Evolutionary conservation across 2,329 filamentous ascomycete species (phyloP), one percentile per base, ranked within the genome.

Genomic region (Apiospora saccharicola): DNA sequence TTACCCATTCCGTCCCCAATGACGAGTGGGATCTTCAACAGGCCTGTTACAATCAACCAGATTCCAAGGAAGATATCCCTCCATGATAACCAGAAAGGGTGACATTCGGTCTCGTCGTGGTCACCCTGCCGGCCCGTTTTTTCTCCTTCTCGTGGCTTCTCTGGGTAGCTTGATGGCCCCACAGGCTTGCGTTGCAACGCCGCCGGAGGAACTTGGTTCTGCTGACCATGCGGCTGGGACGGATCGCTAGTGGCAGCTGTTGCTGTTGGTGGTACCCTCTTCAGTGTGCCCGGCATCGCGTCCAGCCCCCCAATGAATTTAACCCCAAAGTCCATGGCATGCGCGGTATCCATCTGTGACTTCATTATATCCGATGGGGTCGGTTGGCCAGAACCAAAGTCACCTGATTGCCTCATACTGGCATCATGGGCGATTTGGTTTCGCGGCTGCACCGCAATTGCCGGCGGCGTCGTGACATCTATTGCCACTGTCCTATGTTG

Each of bases 281-380:
- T n/a, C 8, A 41, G 19, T 14, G 57, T 64, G 57, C 34, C 34
- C 34, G 34, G 57, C 57, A 64, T 64, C 34, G 57, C 57, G 34
- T 41, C 57, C 34, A 64, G 57, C 3, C 57, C 57, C 34, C 57
- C 57, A 22, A 41, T 64, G 22, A 64, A 64, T 64, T 64, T 64
- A 34, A 24, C 34, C 22, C 57, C 57, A 64, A 64, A 64, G 34
- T 64, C 57, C 19, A 64, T 14, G 10, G 19, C 57, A 1, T 64
- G 19, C 1, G 57, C 57, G 19, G 57, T n/a, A n/a, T n/a, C n/a
- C n/a, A n/a, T n/a, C n/a, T n/a, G n/a, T n/a, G n/a, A n/a, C n/a
- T n/a, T n/a, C n/a, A n/a, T n/a, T n/a, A n/a, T n/a, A n/a, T n/a
- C n/a, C n/a, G n/a, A n/a, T n/a, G n/a, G n/a, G n/a, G n/a, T n/a